These are phyloP conservation scores for Hymenoscyphus fructigenus DNA, from an alignment of 2,329 filamentous ascomycete genomes.

Conservation along the genomic window DNA sequence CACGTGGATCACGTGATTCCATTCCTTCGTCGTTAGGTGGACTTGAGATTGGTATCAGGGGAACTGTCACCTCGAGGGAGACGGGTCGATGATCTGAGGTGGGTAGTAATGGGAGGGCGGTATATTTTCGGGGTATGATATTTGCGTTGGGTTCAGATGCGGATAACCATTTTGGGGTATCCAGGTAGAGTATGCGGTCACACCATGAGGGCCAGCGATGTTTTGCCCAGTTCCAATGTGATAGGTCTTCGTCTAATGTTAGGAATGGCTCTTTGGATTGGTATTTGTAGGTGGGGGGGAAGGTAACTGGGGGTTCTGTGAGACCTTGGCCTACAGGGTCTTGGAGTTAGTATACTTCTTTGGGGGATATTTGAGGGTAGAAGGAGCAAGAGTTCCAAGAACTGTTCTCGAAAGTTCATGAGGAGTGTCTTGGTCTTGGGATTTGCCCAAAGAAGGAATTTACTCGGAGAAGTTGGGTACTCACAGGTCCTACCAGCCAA, in stretches of 20 bases:
- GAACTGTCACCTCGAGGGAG: slow-evolving; percentile 66
- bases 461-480: too few species aligned
- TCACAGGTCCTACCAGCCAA: slow-evolving; percentile 67
- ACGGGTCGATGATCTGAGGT: slow-evolving; percentile 89
- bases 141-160: slow-evolving; percentile 40
- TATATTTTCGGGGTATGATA: slow-evolving; percentile 63
- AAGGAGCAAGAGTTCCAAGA: too few species aligned
- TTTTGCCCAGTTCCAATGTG: slow-evolving; percentile 70
- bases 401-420: too few species aligned
- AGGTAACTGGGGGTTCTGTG: slow-evolving; percentile 69
- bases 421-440: too few species aligned
- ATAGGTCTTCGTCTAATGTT: slow-evolving; percentile 39
- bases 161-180: slow-evolving; percentile 54
- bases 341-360: too few species aligned
- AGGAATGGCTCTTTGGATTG: slow-evolving; percentile 46
- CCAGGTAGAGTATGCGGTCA: slow-evolving; percentile 81
- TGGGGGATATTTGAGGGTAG: too few species aligned
- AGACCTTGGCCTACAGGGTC: too few species aligned
- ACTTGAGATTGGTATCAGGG: slow-evolving; percentile 46
- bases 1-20: slow-evolving; percentile 38
- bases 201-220: slow-evolving; percentile 93
- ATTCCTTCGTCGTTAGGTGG: slow-evolving; percentile 36
- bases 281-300: slow-evolving; percentile 96
- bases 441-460: too few species aligned
- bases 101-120: slow-evolving; percentile 73